Evolutionary conservation across 2,329 filamentous ascomycete genomes (phyloP), one percentile per base, ranked within the genome.

Genomic region (Ceratocystis cacaofunesta): DNA sequence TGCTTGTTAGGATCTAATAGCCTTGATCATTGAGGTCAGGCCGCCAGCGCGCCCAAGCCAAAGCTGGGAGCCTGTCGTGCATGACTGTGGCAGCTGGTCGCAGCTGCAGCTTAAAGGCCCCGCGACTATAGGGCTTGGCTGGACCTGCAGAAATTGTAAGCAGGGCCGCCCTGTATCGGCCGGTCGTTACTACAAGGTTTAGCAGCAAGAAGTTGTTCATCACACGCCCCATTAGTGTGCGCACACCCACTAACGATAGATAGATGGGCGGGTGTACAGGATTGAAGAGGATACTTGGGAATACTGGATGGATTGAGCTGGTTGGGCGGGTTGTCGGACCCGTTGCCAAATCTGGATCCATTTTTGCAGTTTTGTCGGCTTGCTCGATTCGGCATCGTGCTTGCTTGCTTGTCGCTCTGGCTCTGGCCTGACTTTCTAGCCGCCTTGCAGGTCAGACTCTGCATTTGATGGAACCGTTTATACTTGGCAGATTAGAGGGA

Each of bases 81-180:
- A 58, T 58, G 55, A 6, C 5, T 5, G 3, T 32, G 17, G 10
- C 52, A 58, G 55, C 55, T 19, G 55, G 2, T n/a, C 3, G 17
- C 55, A 58, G 55, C 55, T 58, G 50, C 8, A 19, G 50, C 19
- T 55, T 48, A 25, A 22, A n/a, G 30, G 28, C 55, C 28, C 28
- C 28, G 19, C 28, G n/a, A 4, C 28, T 41, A 41, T 41, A 41
- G 36, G 36, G 36, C 36, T 41, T 58, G 25, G 25, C 55, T 58
- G 55, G 55, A 58, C 55, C 55, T 58, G 55, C 55, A 58, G 55
- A 30, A 58, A 58, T 36, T 8, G 55, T 58, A 36, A 36, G 55
- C 55, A 41, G 36, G 36, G 36, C 36, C 36, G 36, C 36, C 36
- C 55, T 58, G 55, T 58, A 58, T 58, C 55, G 55, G 55, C 55